A percentile compares a stretch with the other conserved stretches of the same genome.
phyloP scores from a whole-genome alignment of 2,329 filamentous ascomycete genomes.

The Paracamarosporium sp. region DNA sequence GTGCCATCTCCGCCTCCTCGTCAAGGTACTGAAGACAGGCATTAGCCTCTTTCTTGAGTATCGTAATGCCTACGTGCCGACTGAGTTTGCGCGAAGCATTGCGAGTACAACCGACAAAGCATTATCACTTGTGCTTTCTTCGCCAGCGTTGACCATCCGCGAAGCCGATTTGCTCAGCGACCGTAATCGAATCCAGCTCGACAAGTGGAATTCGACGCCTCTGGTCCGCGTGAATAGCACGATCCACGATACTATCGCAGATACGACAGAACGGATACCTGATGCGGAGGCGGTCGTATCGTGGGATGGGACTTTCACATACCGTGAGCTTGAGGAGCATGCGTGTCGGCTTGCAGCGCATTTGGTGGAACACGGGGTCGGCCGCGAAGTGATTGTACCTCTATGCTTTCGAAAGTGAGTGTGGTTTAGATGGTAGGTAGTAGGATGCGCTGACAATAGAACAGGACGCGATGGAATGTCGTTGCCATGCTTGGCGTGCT shows the following conservation, averaged over 20 bases:
- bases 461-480: conserved; percentile 39
- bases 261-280: conserved; percentile 13
- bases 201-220: conserved; percentile 27
- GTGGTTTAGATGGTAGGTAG: neutral
- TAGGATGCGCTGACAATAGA: neutral
- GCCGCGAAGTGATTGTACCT: conserved; percentile 31
- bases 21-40: conserved; percentile 28
- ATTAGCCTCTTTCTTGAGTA: conserved; percentile 29
- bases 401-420: conserved; percentile 27
- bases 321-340: conserved; percentile 24
- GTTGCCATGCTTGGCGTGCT: conserved; percentile 41
- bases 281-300: conserved; percentile 27
- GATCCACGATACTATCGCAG: conserved; percentile 26
- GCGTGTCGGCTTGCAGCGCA: conserved; percentile 21
- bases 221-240: conserved; percentile 19
- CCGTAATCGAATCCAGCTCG: conserved; percentile 24
- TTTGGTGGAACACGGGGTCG: conserved; percentile 27
- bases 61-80: conserved; percentile 27
- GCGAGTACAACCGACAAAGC: conserved; percentile 28
- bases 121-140: conserved; percentile 16
- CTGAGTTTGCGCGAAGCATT: conserved; percentile 32
- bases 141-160: conserved; percentile 10
- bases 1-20: conserved; percentile 27
- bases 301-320: conserved; percentile 37
- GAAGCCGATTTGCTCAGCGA: conserved; percentile 22